Evolutionary conservation across 352 stramenopile species (phyloP), one percentile per base, ranked within the genome.

Genomic region (Phytophthora idaei): DNA sequence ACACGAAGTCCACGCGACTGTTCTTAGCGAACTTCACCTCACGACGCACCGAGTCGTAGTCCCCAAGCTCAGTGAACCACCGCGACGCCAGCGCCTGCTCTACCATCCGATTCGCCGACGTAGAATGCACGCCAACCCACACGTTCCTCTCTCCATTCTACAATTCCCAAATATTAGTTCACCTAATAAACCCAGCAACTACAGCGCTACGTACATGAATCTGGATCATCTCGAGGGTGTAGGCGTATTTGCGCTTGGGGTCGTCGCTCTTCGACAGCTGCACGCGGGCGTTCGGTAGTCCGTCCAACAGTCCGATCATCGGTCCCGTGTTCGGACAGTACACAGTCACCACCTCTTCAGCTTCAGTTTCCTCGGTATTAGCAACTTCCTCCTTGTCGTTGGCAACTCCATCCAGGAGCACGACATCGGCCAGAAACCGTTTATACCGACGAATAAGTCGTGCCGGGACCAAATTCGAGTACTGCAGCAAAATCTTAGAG

Each of bases 161-260:
- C 10, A 59, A 56, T 55, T 27, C 9, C 12, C 44, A 32, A 61
- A n/a, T 17, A 45, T 66, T 32, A 67, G n/a, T 37, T 29, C 32
- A 14, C 5, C 4, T 56, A 7, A 50, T 6, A 32, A 53, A 25
- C 11, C 21, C 8, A n/a, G 36, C n/a, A 9, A 47, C 12, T 52
- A 28, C 14, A 29, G 36, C 11, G 45, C 2, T 14, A 76, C 81
- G 34, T 88, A 95, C 87, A 53, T 92, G 61, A 61, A 95, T 76
- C 69, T 87, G 75, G 48, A 95, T 87, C 80, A 93, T 92, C 69
- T 95, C 87, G 46, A 95, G 76, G 31, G 87, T 95, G 65, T 95
- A 90, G 11, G 73, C 69, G 62, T 95, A 95, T 59, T 95, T 95
- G 53, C 87, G 84, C 69, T 93, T 95, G 5, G 74, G 63, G 52